Base-by-base conservation (phyloP, 371 early-diverging fungal species). In the Choanephora cucurbitarum region DNA sequence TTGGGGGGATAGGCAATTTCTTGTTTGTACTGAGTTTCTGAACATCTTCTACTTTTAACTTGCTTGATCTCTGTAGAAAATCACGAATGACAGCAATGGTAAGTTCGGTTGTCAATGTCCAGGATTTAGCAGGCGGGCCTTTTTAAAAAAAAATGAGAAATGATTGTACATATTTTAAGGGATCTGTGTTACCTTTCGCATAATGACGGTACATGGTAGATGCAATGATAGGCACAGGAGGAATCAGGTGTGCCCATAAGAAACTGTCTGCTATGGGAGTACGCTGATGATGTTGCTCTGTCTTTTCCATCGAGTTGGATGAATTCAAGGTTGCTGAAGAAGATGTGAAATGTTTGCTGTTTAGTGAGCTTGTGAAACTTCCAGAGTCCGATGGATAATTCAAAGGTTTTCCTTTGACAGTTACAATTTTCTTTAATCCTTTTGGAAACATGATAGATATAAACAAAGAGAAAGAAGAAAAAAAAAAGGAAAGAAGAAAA, bases 101-200 rank as follows among this genome's bases (percentile, higher is more conserved):
- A 15, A 78, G 34, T 23, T 78, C 66, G 22, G 71, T 62, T 5
- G 69, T 40, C 21, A 78, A 64, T 2, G 68, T 58, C 79, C 79
- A 78, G 1, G 79, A 45, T 24, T 45, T 45, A 11, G 45, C 45
- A 45, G 45, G 45, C 10, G 79, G 79, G 3, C 79, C 79, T 77
- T 39, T 51, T 18, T 40, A 14, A 45, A 6, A 10, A 40, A 11
- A 42, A 14, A 34, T 32, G 23, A 48, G 14, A 44, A 3, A 60
- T 48, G 5, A 60, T 8, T 14, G 50, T n/a, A 22, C 43, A 18
- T 5, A 13, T 21, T 21, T 23, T 4, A n/a, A 31, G 10, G 9
- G 7, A n/a, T 28, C 32, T 45, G 40, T 39, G 49, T 34, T 57
- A 65, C 66, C 66, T 53, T 60, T 60, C 1, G 52, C 31, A 58